Evolutionary conservation across 2,329 filamentous ascomycete genomes (phyloP).

Genomic region (Fusarium irregulare): DNA sequence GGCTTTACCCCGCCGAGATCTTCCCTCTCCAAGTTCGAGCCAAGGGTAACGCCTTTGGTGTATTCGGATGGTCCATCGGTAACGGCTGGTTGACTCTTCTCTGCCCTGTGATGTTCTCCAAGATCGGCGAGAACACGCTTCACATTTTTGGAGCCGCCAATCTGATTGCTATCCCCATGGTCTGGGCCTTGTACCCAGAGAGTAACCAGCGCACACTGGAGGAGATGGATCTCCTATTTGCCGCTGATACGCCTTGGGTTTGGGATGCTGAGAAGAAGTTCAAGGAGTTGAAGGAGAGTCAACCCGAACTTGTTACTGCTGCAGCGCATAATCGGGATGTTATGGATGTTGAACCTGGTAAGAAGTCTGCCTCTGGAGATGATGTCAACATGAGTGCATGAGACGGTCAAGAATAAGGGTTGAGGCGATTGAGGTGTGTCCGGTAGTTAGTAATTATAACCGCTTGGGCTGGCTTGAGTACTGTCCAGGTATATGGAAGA

Average conservation of each 20-base stretch:
- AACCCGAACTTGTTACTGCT: constrained; percentile 56
- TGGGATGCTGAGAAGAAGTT: constrained; percentile 78
- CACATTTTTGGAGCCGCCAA: constrained; percentile 80
- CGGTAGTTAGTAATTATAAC: no score
- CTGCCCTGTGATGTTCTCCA: constrained; percentile 56
- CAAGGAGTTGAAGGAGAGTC: constrained; percentile 69
- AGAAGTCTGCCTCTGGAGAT: constrained; percentile 12
- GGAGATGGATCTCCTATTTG: constrained; percentile 80
- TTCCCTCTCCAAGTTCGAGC: constrained; percentile 78
- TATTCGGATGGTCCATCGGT: constrained; percentile 80
- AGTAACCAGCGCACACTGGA: constrained; percentile 79
- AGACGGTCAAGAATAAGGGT: fast-evolving
- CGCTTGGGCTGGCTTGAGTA: no score
- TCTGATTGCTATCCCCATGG: constrained; percentile 72
- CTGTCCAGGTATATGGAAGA: no score
- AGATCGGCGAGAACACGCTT: constrained; percentile 71
- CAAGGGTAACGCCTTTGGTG: constrained; percentile 80
- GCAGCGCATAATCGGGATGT: constrained; percentile 3
- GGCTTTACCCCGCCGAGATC: constrained; percentile 78
- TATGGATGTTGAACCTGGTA: constrained; percentile 17
- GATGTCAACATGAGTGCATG: constrained; percentile 11
- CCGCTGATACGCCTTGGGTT: constrained; percentile 72
- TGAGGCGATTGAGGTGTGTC: no score
- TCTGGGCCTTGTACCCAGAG: constrained; percentile 80
- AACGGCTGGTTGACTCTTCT: constrained; percentile 72